Conservation (phyloP, 441 rosid genomes). For the Raphanus hybrid region DNA sequence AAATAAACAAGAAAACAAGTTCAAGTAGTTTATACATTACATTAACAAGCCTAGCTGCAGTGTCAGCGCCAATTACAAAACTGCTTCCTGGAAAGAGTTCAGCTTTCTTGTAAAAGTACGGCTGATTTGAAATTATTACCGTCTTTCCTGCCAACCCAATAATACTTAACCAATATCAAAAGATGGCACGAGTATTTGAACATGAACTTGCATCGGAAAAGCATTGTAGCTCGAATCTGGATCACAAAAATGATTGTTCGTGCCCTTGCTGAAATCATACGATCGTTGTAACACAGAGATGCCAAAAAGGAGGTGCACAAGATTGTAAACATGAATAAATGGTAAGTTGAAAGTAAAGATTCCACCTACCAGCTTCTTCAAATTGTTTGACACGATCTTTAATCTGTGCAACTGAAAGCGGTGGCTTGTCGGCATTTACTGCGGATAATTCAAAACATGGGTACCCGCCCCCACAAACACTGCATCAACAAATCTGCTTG, state of each 20-base stretch:
- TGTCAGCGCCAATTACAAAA: constrained; percentile 93
- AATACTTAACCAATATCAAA: constrained; percentile 22
- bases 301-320: neutral
- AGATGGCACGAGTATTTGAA: neutral
- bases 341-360: neutral
- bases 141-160: constrained; percentile 67
- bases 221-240: constrained; percentile 15
- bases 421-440: constrained; percentile 93
- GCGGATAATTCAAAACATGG: constrained; percentile 95
- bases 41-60: constrained; percentile 81
- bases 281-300: constrained; percentile 19
- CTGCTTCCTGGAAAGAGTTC: constrained; percentile 94
- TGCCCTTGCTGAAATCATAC: neutral
- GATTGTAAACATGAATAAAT: constrained; percentile 5
- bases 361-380: constrained; percentile 69
- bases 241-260: constrained; percentile 2
- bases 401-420: constrained; percentile 67
- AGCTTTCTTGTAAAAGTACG: constrained; percentile 92
- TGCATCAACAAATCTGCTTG: constrained; percentile 44
- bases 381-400: constrained; percentile 83
- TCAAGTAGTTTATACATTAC: constrained; percentile 49
- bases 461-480: constrained; percentile 66
- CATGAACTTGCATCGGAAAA: constrained; percentile 21
- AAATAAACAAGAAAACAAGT: neutral
- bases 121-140: constrained; percentile 89